Evolutionary conservation across 2,329 filamentous ascomycete genomes (phyloP).

Genomic region (Diaporthe vaccinii): DNA sequence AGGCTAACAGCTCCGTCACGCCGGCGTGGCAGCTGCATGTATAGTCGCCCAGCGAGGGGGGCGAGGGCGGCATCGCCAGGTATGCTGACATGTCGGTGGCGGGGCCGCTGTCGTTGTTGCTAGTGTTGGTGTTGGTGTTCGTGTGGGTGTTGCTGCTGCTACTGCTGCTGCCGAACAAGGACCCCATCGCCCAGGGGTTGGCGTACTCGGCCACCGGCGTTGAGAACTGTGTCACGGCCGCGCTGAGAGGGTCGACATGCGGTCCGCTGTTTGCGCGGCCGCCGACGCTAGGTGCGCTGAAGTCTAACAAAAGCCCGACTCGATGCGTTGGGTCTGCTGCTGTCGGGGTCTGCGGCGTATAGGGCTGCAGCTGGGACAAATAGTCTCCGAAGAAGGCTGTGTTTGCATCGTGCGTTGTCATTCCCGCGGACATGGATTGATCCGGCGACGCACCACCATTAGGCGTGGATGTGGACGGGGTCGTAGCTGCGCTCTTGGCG

Average conservation of each 20-base stretch:
- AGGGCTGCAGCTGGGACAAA: slow-evolving; percentile 6
- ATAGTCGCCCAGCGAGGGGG: neutral
- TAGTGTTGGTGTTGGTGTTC: neutral
- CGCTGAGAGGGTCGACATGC: slow-evolving; percentile 7
- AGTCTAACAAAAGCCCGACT: neutral
- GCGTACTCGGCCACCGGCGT: slow-evolving; percentile 8
- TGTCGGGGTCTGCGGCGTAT: neutral
- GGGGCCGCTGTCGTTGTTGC: neutral
- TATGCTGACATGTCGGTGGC: neutral
- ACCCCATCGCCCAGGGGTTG: neutral
- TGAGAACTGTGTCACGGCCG: slow-evolving; percentile 20
- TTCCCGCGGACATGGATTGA: neutral
- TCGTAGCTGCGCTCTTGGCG: neutral
- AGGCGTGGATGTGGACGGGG: slow-evolving; percentile 1
- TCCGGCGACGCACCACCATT: slow-evolving; percentile 6
- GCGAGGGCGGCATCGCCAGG: neutral
- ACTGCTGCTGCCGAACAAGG: neutral
- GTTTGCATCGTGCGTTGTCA: slow-evolving; percentile 6
- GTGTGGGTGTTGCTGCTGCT: neutral
- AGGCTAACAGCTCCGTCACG: slow-evolving; percentile 9
- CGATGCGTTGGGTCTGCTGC: neutral
- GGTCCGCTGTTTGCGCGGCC: neutral
- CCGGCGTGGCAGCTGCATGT: slow-evolving; percentile 22
- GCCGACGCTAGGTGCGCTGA: neutral
- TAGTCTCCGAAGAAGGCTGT: slow-evolving; percentile 19